Evolutionary conservation across 352 stramenopile genomes (phyloP).

Genomic region (Globisporangium perplexum): DNA sequence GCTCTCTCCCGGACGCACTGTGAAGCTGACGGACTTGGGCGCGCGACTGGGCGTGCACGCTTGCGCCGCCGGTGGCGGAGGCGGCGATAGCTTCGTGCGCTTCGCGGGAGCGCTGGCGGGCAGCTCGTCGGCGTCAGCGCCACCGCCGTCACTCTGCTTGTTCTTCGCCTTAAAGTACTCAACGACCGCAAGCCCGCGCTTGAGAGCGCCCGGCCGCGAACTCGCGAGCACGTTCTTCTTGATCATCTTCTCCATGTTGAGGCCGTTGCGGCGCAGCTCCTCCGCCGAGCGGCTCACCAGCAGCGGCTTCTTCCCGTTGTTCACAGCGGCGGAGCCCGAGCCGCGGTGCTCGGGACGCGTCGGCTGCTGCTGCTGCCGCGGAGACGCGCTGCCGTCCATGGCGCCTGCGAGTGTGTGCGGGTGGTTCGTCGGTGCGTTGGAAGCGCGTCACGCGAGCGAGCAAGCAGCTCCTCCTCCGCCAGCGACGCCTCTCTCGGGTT

Average conservation of each 20-base stretch:
- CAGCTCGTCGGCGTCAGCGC: neutral
- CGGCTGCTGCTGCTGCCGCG: neutral
- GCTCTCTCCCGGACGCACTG: neutral
- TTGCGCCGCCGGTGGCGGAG: neutral
- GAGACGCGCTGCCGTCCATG: slow-evolving; percentile 13
- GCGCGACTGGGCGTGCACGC: neutral
- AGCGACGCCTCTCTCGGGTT: no score
- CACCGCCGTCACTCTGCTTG: slow-evolving; percentile 23
- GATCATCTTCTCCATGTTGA: slow-evolving; percentile 88
- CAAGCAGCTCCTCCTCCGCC: no score
- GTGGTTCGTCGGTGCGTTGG: no score
- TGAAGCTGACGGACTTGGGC: slow-evolving; percentile 3
- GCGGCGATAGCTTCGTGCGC: slow-evolving; percentile 9
- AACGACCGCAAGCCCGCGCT: slow-evolving; percentile 64
- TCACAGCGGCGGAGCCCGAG: neutral
- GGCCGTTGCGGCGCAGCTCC: slow-evolving; percentile 46
- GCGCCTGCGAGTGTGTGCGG: no score
- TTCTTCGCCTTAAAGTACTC: slow-evolving; percentile 74
- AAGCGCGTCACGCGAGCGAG: no score
- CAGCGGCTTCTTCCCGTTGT: slow-evolving; percentile 14
- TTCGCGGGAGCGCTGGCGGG: neutral
- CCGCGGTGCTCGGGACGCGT: slow-evolving; percentile 4
- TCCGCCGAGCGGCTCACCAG: slow-evolving; percentile 26
- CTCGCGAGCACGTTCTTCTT: slow-evolving; percentile 68
- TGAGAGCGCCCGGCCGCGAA: slow-evolving; percentile 43